Evolutionary conservation across 495 filamentous ascomycete genomes (phyloP).

Genomic region (Aspergillus sclerotiicarbonarius): DNA sequence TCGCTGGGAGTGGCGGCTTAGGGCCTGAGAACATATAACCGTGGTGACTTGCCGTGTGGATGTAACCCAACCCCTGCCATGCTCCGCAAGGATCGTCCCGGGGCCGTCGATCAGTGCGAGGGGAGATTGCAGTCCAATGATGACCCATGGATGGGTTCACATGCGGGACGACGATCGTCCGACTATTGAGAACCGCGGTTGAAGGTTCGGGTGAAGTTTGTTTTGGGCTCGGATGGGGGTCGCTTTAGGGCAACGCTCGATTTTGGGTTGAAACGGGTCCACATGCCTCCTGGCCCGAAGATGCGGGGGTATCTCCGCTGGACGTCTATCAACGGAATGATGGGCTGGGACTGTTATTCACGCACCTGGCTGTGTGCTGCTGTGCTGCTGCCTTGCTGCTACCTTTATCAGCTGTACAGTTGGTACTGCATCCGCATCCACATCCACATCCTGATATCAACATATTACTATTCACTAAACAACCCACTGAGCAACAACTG

Average conservation of each 20-base stretch:
- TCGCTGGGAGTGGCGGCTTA: not conserved
- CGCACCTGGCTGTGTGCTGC: too few relatives aligned
- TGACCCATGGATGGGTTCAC: slow-evolving; percentile 11
- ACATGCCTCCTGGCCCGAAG: not conserved
- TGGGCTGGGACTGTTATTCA: too few relatives aligned
- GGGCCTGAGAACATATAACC: not conserved
- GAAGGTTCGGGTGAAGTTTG: not conserved
- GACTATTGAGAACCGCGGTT: slow-evolving; percentile 21
- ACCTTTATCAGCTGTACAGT: too few relatives aligned
- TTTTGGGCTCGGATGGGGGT: not conserved
- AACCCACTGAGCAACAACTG: not conserved
- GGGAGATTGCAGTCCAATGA: slow-evolving; percentile 3
- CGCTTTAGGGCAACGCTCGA: slow-evolving; percentile 5
- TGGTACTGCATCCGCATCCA: too few relatives aligned
- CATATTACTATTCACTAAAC: not conserved
- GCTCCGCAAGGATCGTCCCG: slow-evolving; percentile 11
- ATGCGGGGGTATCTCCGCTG: too few relatives aligned
- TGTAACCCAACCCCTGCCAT: not conserved
- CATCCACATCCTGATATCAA: not conserved
- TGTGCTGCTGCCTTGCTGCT: too few relatives aligned
- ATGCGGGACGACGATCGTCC: slow-evolving; percentile 19
- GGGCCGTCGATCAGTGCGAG: slow-evolving; percentile 13
- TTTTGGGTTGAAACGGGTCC: slow-evolving; percentile 3
- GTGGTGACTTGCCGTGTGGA: too few relatives aligned
- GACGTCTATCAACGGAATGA: too few relatives aligned